Percentiles rank a stretch among this genome's conserved stretches.
Evolutionary conservation across 768 basidiomycete genomes (phyloP).

Genomic region (Boletus sp.): DNA sequence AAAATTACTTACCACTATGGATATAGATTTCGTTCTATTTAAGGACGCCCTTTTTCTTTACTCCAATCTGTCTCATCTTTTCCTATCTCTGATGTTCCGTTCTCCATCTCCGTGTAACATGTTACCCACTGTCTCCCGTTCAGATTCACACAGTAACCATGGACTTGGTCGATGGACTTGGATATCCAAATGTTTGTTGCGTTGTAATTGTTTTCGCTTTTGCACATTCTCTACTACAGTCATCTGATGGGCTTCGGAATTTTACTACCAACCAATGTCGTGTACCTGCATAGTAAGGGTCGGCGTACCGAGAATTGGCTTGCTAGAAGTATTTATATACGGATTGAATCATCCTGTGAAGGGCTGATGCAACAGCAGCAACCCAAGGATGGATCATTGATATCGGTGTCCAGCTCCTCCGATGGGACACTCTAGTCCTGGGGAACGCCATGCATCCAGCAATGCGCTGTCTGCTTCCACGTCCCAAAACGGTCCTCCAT

Average conservation of each 20-base stretch:
- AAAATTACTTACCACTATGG: slow-evolving; percentile 14
- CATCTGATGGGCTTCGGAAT: slow-evolving; percentile 8
- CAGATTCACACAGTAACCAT: slow-evolving; percentile 28
- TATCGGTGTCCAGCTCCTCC: slow-evolving; percentile 23
- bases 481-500: slow-evolving; percentile 24
- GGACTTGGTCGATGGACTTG: slow-evolving; percentile 53
- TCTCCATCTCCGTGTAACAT: slow-evolving; percentile 21
- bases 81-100: slow-evolving; percentile 17
- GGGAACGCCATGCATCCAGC: slow-evolving; percentile 14
- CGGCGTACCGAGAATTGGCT: not conserved
- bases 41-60: slow-evolving; percentile 3
- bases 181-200: slow-evolving; percentile 49
- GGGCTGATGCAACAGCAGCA: slow-evolving; percentile 8
- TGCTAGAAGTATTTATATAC: not conserved
- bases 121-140: slow-evolving; percentile 31
- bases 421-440: slow-evolving; percentile 14
- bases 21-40: slow-evolving; percentile 29
- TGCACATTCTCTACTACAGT: slow-evolving; percentile 13
- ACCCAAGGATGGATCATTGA: slow-evolving; percentile 27
- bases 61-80: slow-evolving; percentile 19
- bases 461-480: slow-evolving; percentile 23
- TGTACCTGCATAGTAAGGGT: not conserved
- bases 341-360: slow-evolving; percentile 18
- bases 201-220: slow-evolving; percentile 42
- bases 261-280: not conserved